Conservation (phyloP, 1,139 yeast species). For the Geotrichum cucujoidarum region DNA sequence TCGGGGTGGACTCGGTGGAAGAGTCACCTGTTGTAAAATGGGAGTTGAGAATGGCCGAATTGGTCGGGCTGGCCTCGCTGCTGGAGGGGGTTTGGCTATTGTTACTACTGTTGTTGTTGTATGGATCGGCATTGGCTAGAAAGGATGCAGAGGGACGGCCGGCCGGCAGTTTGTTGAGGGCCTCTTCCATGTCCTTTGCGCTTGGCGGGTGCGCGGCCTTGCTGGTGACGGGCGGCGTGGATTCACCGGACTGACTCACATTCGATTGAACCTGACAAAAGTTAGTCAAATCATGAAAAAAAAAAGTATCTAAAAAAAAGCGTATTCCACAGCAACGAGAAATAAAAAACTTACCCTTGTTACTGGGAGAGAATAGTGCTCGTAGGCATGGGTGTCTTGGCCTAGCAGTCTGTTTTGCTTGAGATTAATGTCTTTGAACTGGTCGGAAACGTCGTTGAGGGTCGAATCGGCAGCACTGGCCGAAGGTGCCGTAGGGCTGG, state of each 20-base stretch:
- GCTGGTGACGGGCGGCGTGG: neutral
- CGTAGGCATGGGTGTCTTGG: conserved; percentile 32
- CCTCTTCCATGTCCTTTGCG: neutral
- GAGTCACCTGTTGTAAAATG: conserved; percentile 8
- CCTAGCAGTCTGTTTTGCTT: conserved; percentile 30
- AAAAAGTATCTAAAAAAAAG: neutral
- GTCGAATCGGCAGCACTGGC: neutral
- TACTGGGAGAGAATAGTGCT: conserved; percentile 33
- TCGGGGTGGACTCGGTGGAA: conserved; percentile 16
- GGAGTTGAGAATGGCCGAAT: conserved; percentile 14
- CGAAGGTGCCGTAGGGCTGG: neutral
- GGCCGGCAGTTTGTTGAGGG: neutral
- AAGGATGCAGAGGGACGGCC: conserved; percentile 14
- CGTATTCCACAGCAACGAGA: neutral
- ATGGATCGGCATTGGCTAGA: conserved; percentile 10
- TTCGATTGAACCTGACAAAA: neutral
- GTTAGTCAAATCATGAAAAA: neutral
- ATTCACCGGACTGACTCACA: neutral
- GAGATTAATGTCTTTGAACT: conserved; percentile 24
- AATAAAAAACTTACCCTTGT: conserved; percentile 26
- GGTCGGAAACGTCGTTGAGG: conserved; percentile 10
- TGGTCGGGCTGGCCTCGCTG: conserved; percentile 11
- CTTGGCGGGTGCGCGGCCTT: neutral
- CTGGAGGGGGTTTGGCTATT: neutral
- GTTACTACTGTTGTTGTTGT: neutral